Conservation (phyloP, 257 asterid species). For the Fraxinus quadrangulata region DNA sequence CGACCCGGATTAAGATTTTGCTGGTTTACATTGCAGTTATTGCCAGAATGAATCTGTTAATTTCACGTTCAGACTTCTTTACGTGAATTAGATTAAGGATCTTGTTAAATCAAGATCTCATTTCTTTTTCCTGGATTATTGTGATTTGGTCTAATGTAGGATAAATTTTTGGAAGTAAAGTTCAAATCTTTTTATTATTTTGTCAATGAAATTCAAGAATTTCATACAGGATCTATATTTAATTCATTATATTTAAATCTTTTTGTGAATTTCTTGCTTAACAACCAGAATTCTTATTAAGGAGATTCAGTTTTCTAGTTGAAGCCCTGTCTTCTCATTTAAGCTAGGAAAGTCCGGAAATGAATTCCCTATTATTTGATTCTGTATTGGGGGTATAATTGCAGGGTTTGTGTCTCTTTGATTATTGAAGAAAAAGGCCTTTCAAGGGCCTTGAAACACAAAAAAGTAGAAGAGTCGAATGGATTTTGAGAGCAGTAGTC, state of each 20-base stretch:
- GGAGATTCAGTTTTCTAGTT: constrained; percentile 2
- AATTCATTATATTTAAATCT: not conserved
- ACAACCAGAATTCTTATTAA: constrained; percentile 7
- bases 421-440: constrained; percentile 33
- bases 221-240: constrained; percentile 28
- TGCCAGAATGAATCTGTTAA: constrained; percentile 1
- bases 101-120: constrained; percentile 14
- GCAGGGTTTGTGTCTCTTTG: constrained; percentile 89
- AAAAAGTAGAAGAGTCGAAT: constrained; percentile 40
- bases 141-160: constrained; percentile 22
- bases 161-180: not conserved
- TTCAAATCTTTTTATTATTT: constrained; percentile 6
- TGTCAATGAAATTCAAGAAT: constrained; percentile 14
- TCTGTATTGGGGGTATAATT: constrained; percentile 22
- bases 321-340: not conserved
- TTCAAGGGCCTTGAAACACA: constrained; percentile 28
- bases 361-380: not conserved
- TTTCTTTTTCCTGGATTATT: constrained; percentile 3
- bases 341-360: not conserved
- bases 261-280: constrained; percentile 7
- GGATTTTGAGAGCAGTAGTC: constrained; percentile 76
- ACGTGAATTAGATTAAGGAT: constrained; percentile 30
- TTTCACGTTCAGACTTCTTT: constrained; percentile 23
- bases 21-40: constrained; percentile 10
- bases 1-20: constrained; percentile 21